phyloP scores from a whole-genome alignment of 2,329 filamentous ascomycete species.

The Arthrobotrys conoides region DNA sequence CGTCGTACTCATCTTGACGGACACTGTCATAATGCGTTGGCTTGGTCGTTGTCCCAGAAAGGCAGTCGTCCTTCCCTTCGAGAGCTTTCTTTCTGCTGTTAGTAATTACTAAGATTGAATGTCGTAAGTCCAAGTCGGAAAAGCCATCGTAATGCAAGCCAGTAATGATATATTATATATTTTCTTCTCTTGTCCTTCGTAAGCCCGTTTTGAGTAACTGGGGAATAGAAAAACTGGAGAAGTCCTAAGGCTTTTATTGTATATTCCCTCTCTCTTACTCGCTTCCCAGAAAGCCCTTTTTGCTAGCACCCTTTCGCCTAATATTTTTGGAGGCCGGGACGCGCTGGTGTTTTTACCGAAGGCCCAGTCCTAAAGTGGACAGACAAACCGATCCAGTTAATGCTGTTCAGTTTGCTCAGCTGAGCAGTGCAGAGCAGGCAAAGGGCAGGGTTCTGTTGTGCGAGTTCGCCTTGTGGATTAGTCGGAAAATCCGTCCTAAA shows the following conservation, averaged over 20 bases:
- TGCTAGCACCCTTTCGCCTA: slow-evolving; percentile 59
- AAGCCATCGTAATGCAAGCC: slow-evolving; percentile 56
- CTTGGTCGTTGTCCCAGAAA: slow-evolving; percentile 25
- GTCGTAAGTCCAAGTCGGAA: slow-evolving; percentile 38
- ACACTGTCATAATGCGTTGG: slow-evolving; percentile 52
- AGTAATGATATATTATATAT: slow-evolving; percentile 21
- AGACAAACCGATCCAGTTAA: slow-evolving; percentile 61
- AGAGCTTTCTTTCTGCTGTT: slow-evolving; percentile 25
- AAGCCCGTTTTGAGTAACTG: slow-evolving; percentile 32
- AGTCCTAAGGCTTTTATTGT: slow-evolving; percentile 51
- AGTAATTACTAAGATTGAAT: slow-evolving; percentile 46
- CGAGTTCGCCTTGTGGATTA: slow-evolving; percentile 59
- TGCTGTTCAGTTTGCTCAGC: slow-evolving; percentile 58
- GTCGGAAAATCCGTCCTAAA: slow-evolving; percentile 59
- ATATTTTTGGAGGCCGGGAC: slow-evolving; percentile 56
- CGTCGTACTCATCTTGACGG: slow-evolving; percentile 57
- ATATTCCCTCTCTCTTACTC: slow-evolving; percentile 27
- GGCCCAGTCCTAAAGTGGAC: slow-evolving; percentile 56
- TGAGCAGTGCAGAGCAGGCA: slow-evolving; percentile 59
- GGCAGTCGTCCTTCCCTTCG: slow-evolving; percentile 33
- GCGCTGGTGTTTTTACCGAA: slow-evolving; percentile 60
- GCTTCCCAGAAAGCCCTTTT: slow-evolving; percentile 34
- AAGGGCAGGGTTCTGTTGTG: slow-evolving; percentile 40
- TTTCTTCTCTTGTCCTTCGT: slow-evolving; percentile 36
- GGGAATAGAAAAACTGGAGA: slow-evolving; percentile 42